Base-by-base conservation (phyloP, 2,329 filamentous ascomycete species). In the Aspergillus eucalypticola region DNA sequence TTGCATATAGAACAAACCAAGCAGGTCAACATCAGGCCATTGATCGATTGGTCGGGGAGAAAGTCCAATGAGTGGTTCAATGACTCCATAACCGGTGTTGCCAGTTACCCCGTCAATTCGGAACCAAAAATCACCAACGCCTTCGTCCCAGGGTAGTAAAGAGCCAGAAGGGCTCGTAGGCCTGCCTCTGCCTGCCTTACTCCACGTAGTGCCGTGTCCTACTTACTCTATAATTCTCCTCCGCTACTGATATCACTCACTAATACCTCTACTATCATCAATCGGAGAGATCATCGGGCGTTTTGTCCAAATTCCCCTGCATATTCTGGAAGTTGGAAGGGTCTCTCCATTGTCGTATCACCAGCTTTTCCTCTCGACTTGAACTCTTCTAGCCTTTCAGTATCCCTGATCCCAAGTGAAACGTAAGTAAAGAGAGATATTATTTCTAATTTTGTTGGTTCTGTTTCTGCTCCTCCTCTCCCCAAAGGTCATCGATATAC, bases 321-420 rank as follows among this genome's bases (percentile, higher is more conserved):
- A 50, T 50, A 25, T 50, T 35, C 32, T 13, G 46, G 46, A n/a
- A 50, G 15, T 17, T 27, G 25, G n/a, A 13, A 50, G 46, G 25
- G 25, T 50, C 46, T 27, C 15, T 50, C 46, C 46, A 32, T 50
- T 50, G 46, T 32, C 46, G 46, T 50, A 50, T 50, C n/a, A 50
- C 29, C 46, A 19, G 46, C 41, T 21, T 5, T 23, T 23, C 41
- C 41, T 44, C 41, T 21, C 41, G 41, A 21, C 17, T 4, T 21
- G 27, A 29, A 27, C 25, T 8, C 25, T 29, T 11, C 27, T 44
- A 44, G 41, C 25, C 46, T 54, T 42, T 21, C 17, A 39, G 17
- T 25, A 25, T 54, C 39, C 51, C 39, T 54, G 51, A 42, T 39
- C 15, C 21, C 35, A 54, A 13, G 35, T 54, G n/a, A 19, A 39